Conservation (phyloP, 176 grass and related monocot genomes). For the bread wheat (Triticum aestivum) region IWGSC_CS_RefSeq_v2.1 NC_057814.1:419072441-419072940, state of each 20-base stretch:
- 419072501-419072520: not conserved
- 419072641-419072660: not conserved
- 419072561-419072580: not conserved
- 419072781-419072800: too few species aligned
- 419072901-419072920: too few species aligned
- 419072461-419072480: not conserved
- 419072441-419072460: not conserved
- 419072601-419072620: not conserved
- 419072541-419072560: not conserved
- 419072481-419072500: not conserved
- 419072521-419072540: not conserved
- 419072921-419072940: too few species aligned
- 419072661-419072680: not conserved
- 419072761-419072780: too few species aligned
- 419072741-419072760: too few species aligned
- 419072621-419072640: not conserved
- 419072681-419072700: not conserved
- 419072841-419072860: not conserved
- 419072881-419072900: too few species aligned
- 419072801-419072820: too few species aligned
- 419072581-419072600: not conserved
- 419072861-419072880: too few species aligned
- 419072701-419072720: not conserved
- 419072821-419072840: not conserved
- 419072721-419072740: too few species aligned